Conservation (phyloP, 331 rosid genomes). For the Quercus tomentella region DNA sequence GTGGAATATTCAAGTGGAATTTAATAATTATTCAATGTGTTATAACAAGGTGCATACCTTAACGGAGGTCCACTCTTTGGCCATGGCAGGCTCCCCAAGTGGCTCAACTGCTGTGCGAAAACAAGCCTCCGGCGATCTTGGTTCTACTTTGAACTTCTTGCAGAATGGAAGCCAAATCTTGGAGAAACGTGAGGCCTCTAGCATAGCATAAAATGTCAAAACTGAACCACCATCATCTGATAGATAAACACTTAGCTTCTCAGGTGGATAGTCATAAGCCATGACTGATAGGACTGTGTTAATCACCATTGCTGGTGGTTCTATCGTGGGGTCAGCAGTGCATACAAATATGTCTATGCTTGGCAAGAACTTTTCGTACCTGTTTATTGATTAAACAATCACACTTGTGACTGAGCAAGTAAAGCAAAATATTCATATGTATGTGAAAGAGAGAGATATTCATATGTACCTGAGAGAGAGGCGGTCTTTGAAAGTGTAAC, state of each 20-base stretch:
- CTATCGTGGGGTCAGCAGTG: conserved; percentile 72
- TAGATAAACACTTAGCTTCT: conserved; percentile 69
- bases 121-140: conserved; percentile 73
- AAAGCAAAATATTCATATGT: too few relatives aligned
- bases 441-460: not conserved
- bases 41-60: conserved; percentile 32
- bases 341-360: conserved; percentile 76
- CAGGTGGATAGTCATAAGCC: conserved; percentile 74
- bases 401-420: not conserved
- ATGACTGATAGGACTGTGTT: conserved; percentile 74
- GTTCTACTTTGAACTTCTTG: conserved; percentile 58
- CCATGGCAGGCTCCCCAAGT: not conserved
- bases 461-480: conserved; percentile 52
- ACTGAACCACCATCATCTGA: conserved; percentile 77
- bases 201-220: conserved; percentile 57
- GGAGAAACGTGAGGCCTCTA: conserved; percentile 62
- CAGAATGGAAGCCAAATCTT: conserved; percentile 83
- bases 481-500: conserved; percentile 48
- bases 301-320: conserved; percentile 73
- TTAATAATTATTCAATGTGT: too few relatives aligned
- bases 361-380: conserved; percentile 51
- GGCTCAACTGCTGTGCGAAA: conserved; percentile 10
- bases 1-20: too few relatives aligned
- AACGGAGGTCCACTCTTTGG: conserved; percentile 9
- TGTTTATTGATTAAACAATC: conserved; percentile 13